Percentiles rank a stretch among this genome's conserved stretches.
Evolutionary conservation across 805 yeast genomes (phyloP).

Genomic region (Metschnikowia cerradonensis): DNA sequence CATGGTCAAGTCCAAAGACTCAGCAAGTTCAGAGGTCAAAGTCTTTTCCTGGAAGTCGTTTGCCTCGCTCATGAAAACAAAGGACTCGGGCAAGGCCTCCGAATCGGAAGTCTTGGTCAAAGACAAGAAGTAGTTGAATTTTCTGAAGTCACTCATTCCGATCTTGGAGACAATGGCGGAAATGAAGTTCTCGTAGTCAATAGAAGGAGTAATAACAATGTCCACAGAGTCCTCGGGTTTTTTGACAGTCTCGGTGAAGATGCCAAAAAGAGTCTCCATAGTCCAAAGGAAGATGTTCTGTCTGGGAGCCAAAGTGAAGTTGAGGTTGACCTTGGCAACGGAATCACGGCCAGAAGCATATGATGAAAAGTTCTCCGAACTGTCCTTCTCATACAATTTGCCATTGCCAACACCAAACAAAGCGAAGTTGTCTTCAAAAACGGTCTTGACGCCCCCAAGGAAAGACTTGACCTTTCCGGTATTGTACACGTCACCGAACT

Average conservation of each 20-base stretch:
- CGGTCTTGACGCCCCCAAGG: conserved; percentile 47
- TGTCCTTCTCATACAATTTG: conserved; percentile 54
- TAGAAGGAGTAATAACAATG: conserved; percentile 55
- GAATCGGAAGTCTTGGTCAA: conserved; percentile 80
- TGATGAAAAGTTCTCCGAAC: conserved; percentile 56
- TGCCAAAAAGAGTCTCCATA: conserved; percentile 58
- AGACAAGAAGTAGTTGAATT: conserved; percentile 74
- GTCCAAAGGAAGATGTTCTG: conserved; percentile 69
- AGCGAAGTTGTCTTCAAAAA: conserved; percentile 63
- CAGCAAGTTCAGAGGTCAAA: conserved; percentile 42
- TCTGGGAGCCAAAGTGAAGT: conserved; percentile 68
- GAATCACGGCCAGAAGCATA: conserved; percentile 90
- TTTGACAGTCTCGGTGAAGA: conserved; percentile 49
- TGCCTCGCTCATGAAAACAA: conserved; percentile 86
- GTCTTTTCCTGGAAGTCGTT: conserved; percentile 72
- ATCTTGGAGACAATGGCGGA: conserved; percentile 82
- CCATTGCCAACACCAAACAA: conserved; percentile 62
- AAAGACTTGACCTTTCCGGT: conserved; percentile 49
- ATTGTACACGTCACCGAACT: conserved; percentile 60
- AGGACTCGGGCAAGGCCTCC: conserved; percentile 62
- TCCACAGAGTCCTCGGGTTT: conserved; percentile 59
- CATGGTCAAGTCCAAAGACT: conserved; percentile 40
- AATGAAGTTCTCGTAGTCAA: conserved; percentile 64
- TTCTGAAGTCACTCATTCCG: conserved; percentile 73
- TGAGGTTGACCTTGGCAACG: conserved; percentile 58